These are phyloP conservation scores for Trifolium subterraneum DNA, from an alignment of 306 rosid genomes.

Conservation along the genomic window DNA sequence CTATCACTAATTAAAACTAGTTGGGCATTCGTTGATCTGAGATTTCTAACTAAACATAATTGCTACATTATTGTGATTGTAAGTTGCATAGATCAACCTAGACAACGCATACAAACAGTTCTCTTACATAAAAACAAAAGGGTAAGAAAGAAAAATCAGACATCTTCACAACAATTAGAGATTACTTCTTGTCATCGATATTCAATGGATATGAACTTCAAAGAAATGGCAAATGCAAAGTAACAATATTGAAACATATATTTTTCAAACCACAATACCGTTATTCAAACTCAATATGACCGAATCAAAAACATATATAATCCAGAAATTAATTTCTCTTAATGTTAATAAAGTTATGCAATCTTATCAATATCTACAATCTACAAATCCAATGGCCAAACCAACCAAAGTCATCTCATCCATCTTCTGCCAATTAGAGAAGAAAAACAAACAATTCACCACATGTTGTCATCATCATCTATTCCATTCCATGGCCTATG, in stretches of 20 bases:
- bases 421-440: too few species aligned
- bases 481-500: too few species aligned
- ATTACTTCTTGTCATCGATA: not conserved
- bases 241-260: constrained; percentile 8
- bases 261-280: not conserved
- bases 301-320: constrained; percentile 15
- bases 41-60: not conserved
- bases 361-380: too few species aligned
- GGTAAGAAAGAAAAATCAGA: not conserved
- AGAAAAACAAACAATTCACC: too few species aligned
- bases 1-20: not conserved
- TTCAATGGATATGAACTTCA: not conserved
- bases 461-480: too few species aligned
- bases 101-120: not conserved
- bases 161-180: not conserved
- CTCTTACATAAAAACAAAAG: not conserved
- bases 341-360: too few species aligned
- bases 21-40: not conserved
- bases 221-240: constrained; percentile 10
- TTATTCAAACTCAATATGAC: constrained; percentile 2
- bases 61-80: not conserved
- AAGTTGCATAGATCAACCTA: constrained; percentile 11
- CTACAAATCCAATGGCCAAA: too few species aligned
- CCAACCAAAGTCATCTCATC: too few species aligned
- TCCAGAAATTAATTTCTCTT: not conserved